These are phyloP conservation scores for Centaurea solstitialis DNA, from an alignment of 129 eudicot genomes.

Conservation along the genomic window DNA sequence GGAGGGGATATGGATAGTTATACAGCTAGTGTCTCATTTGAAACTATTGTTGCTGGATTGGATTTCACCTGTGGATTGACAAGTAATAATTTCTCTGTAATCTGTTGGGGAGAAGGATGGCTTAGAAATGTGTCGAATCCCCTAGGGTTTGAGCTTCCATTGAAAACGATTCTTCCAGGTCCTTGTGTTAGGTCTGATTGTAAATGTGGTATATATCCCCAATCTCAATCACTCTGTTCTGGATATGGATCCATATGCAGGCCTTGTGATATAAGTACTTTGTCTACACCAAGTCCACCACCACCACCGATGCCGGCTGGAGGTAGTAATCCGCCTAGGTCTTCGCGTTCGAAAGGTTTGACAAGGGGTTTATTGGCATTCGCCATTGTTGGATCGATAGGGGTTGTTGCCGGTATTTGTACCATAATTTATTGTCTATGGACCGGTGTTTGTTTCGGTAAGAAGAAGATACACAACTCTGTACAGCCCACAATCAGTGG, in stretches of 20 bases:
- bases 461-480: constrained; percentile 87
- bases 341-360: constrained; percentile 6
- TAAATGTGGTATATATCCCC: constrained; percentile 47
- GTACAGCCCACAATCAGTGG: constrained; percentile 86
- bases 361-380: constrained; percentile 33
- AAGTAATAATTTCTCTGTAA: constrained; percentile 36
- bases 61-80: constrained; percentile 56
- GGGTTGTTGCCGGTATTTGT: constrained; percentile 42
- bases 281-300: constrained; percentile 31
- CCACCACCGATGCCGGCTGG: constrained; percentile 14
- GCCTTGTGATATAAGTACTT: constrained; percentile 29
- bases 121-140: constrained; percentile 6
- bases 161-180: constrained; percentile 50
- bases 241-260: constrained; percentile 43
- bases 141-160: constrained; percentile 31
- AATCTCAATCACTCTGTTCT: constrained; percentile 44
- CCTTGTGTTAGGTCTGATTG: constrained; percentile 50
- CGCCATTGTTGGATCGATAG: constrained; percentile 49
- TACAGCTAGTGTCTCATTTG: constrained; percentile 37
- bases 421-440: constrained; percentile 39
- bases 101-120: constrained; percentile 64
- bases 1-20: neutral
- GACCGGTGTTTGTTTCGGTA: constrained; percentile 61
- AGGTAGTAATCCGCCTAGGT: constrained; percentile 1
- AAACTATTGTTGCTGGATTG: constrained; percentile 46